A percentile compares a stretch with the other conserved stretches of the same genome.
These are phyloP conservation scores for Citrus cavaleriei DNA, from an alignment of 345 rosid genomes.

Conservation along the genomic window DNA sequence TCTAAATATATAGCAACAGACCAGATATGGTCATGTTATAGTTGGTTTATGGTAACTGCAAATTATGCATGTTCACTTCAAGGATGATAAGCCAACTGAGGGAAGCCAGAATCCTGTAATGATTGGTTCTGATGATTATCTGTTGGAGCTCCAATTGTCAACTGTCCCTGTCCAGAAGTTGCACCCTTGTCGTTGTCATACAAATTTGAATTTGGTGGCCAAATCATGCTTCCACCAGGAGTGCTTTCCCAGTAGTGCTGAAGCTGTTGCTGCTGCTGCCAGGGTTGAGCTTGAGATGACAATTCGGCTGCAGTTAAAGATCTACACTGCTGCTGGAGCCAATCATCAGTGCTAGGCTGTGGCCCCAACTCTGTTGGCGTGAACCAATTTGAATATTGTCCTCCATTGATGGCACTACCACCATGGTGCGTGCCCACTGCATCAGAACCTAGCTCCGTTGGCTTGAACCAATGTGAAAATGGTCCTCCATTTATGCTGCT, in stretches of 20 bases:
- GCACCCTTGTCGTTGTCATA: neutral
- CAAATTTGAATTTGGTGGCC: neutral
- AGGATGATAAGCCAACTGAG: neutral
- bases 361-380: neutral
- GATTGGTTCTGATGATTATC: neutral
- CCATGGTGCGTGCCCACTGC: neutral
- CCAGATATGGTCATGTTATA: neutral
- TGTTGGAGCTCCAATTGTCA: neutral
- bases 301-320: neutral
- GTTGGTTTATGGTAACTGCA: neutral
- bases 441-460: neutral
- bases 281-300: neutral
- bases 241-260: neutral
- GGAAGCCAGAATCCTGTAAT: neutral
- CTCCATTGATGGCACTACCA: neutral
- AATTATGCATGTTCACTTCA: neutral
- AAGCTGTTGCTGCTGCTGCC: neutral
- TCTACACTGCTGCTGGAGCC: constrained; percentile 1
- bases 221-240: neutral
- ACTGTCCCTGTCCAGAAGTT: neutral
- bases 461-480: neutral
- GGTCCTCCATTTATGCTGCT: neutral
- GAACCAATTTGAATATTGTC: neutral
- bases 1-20: neutral
- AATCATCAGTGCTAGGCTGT: neutral